Percentiles rank a stretch among this genome's conserved stretches.
Evolutionary conservation across 805 yeast genomes (phyloP).

Genomic region (Scheffersomyces coipomensis): DNA sequence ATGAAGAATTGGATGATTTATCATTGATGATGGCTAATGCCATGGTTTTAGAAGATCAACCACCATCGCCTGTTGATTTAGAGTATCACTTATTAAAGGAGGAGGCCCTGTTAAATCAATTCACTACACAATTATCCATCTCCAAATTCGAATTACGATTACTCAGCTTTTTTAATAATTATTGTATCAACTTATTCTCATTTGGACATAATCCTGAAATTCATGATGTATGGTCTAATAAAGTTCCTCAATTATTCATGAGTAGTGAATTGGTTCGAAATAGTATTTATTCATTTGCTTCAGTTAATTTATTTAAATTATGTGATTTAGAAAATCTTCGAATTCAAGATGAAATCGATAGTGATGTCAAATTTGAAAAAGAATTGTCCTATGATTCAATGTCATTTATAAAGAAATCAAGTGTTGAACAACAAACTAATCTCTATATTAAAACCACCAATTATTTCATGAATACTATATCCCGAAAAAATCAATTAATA

Average conservation of each 20-base stretch:
- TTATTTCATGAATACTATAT: neutral
- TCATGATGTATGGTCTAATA: slow-evolving; percentile 21
- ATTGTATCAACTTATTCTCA: slow-evolving; percentile 26
- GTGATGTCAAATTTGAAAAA: neutral
- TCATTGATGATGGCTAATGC: no score
- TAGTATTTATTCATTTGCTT: slow-evolving; percentile 20
- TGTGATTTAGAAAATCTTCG: neutral
- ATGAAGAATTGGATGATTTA: no score
- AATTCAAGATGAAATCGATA: neutral
- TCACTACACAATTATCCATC: slow-evolving; percentile 15
- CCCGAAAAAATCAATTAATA: neutral
- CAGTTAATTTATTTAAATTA: neutral
- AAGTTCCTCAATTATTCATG: slow-evolving; percentile 24
- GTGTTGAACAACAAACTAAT: neutral
- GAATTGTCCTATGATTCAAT: neutral
- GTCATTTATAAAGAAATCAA: neutral
- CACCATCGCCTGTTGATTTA: no score
- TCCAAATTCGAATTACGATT: slow-evolving; percentile 10
- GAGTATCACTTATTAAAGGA: no score
- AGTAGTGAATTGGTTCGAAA: slow-evolving; percentile 24
- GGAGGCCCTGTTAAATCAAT: slow-evolving; percentile 14
- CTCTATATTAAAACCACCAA: neutral
- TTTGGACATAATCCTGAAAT: slow-evolving; percentile 18
- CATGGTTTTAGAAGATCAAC: no score
- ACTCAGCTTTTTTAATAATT: slow-evolving; percentile 22